Conservation (phyloP, 2,329 filamentous ascomycete species). For the Verticillium dahliae region DNA sequence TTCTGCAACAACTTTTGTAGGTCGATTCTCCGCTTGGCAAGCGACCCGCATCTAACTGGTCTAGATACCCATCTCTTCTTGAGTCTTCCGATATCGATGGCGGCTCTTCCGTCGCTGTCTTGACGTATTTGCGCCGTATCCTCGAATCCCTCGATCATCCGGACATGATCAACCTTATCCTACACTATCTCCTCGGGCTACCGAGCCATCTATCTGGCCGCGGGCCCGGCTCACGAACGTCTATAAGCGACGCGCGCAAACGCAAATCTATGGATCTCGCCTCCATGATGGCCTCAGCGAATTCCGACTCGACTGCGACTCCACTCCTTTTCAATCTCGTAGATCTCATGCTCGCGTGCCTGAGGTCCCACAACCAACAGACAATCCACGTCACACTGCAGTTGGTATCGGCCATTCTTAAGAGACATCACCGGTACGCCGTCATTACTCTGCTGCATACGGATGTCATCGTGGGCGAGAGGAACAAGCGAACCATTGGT, state of each 20-base stretch:
- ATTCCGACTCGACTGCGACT: slow-evolving; percentile 66
- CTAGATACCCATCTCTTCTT: slow-evolving; percentile 84
- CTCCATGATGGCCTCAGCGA: slow-evolving; percentile 63
- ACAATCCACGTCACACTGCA: slow-evolving; percentile 87
- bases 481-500: slow-evolving; percentile 59
- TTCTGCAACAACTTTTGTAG: slow-evolving; percentile 87
- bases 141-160: slow-evolving; percentile 88
- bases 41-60: background rate
- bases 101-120: slow-evolving; percentile 89
- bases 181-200: slow-evolving; percentile 84
- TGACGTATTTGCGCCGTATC: slow-evolving; percentile 87
- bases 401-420: slow-evolving; percentile 77
- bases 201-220: slow-evolving; percentile 46
- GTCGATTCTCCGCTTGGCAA: slow-evolving; percentile 19
- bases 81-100: slow-evolving; percentile 97
- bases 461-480: slow-evolving; percentile 46
- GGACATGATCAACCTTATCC: slow-evolving; percentile 87
- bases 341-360: slow-evolving; percentile 80
- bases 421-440: slow-evolving; percentile 82
- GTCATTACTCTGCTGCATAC: slow-evolving; percentile 69
- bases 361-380: slow-evolving; percentile 78
- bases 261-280: slow-evolving; percentile 86
- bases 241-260: slow-evolving; percentile 64
- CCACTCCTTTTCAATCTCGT: slow-evolving; percentile 89
- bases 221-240: slow-evolving; percentile 34